Base-by-base conservation (phyloP, 1,139 yeast genomes). In the Magnusiomyces sp. region DNA sequence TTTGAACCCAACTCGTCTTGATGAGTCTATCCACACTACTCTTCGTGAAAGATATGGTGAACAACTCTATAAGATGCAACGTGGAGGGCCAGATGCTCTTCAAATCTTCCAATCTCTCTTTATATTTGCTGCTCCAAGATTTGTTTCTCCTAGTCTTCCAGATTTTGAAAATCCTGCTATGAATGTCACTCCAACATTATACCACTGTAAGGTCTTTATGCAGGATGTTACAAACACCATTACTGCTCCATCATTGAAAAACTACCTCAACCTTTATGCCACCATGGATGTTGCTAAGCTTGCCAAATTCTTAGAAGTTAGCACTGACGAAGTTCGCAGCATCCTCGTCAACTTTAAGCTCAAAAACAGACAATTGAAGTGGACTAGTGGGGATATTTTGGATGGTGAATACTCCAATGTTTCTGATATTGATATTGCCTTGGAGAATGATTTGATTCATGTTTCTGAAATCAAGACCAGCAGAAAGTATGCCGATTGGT, bases 401-500 rank as follows among this genome's bases (percentile, higher is more conserved):
- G 62, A 65, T 34, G 78, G 78, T 38, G 69, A 70, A 48, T 58
- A 61, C 43, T 64, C 66, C 39, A 69, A 66, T 50, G 67, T 69
- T 38, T 68, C 75, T 46, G 77, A 74, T 48, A 59, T 74, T 45
- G 77, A 74, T 53, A 70, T 74, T 52, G 64, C 65, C 19, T 61
- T 74, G 39, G 69, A 67, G 37, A 64, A 66, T 52, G 75, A 71
- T 53, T 55, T 71, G 49, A 66, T 74, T 51, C 71, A 72, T 57
- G 72, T 74, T 48, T 66, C 73, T 46, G 76, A 73, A 59, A 65
- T 71, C 47, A 72, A 72, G 59, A 66, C 65, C 38, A 71, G 73
- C 40, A 65, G 76, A 56, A 70, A 70, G 60, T 73, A 69, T 53
- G 73, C 73, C 43, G 76, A 74, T 56, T 74, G 76, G 77, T 74